phyloP scores from a whole-genome alignment of 148 eudicot genomes.

The Arctostaphylos glauca region DNA sequence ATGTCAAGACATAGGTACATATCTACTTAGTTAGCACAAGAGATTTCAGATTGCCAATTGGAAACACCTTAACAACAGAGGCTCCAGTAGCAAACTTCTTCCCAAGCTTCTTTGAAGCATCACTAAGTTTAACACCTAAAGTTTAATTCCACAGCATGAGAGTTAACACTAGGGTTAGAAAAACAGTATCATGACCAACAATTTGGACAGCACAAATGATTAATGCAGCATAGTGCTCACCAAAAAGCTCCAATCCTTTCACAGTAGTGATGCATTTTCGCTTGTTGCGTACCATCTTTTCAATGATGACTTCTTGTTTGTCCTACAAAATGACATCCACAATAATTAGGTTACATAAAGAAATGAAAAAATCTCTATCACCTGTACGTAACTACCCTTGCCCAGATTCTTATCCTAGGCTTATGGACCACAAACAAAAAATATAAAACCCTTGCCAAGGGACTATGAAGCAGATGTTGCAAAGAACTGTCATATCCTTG shows the following conservation, averaged over 20 bases:
- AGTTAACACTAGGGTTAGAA: neutral
- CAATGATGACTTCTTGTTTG: slow-evolving; percentile 80
- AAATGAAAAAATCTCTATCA: neutral
- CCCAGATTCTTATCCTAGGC: neutral
- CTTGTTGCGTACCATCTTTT: slow-evolving; percentile 91
- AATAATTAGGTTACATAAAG: neutral
- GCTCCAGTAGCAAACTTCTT: slow-evolving; percentile 98
- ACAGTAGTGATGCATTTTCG: slow-evolving; percentile 91
- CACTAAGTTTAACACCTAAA: slow-evolving; percentile 79
- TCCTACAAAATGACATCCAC: slow-evolving; percentile 44
- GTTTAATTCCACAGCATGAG: slow-evolving; percentile 5
- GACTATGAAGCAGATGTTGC: slow-evolving; percentile 10
- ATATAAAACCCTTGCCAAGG: neutral
- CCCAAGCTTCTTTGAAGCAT: slow-evolving; percentile 98
- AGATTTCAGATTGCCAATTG: neutral
- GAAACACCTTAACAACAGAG: slow-evolving; percentile 84
- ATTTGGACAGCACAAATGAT: neutral
- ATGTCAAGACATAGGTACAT: neutral
- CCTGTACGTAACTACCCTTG: neutral
- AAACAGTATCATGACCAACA: neutral
- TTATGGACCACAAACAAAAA: neutral
- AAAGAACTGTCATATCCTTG: neutral
- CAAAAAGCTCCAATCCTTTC: slow-evolving; percentile 87
- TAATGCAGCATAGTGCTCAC: slow-evolving; percentile 33
- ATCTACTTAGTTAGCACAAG: neutral